Conservation (phyloP, 352 stramenopile species). For the Phytophthora constricta region DNA sequence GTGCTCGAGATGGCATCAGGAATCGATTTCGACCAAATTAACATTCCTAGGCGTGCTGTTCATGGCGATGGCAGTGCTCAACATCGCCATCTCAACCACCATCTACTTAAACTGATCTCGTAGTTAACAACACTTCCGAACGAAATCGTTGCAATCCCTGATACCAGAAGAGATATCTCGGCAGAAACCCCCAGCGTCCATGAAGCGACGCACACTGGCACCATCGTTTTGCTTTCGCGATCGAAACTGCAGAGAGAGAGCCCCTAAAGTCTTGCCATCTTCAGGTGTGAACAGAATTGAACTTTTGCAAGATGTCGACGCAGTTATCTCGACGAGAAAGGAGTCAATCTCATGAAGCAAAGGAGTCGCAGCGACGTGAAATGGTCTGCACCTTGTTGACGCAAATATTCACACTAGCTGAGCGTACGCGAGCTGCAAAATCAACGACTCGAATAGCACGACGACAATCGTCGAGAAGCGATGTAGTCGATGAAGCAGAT, state of each 20-base stretch:
- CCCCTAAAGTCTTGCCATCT: neutral
- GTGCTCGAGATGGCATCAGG: conserved; percentile 30
- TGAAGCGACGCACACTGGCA: conserved; percentile 29
- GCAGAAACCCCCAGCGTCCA: conserved; percentile 5
- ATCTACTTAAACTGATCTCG: conserved; percentile 38
- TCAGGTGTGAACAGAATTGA: neutral
- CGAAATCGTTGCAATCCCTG: neutral
- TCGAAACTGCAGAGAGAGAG: conserved; percentile 19
- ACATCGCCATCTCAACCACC: conserved; percentile 36
- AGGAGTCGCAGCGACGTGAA: conserved; percentile 22
- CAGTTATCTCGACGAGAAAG: neutral
- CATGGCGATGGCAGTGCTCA: conserved; percentile 35
- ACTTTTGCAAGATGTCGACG: conserved; percentile 11
- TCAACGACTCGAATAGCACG: neutral
- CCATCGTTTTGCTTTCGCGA: too few relatives aligned
- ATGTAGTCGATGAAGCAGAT: neutral
- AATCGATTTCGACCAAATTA: conserved; percentile 26
- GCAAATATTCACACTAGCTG: conserved; percentile 52
- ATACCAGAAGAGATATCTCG: conserved; percentile 8
- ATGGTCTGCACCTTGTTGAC: conserved; percentile 46
- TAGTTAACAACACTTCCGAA: too few relatives aligned
- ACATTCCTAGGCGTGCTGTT: conserved; percentile 38
- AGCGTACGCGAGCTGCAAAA: conserved; percentile 32
- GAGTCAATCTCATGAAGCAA: conserved; percentile 4
- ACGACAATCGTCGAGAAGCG: neutral